These are phyloP conservation scores for Trichoderma sp. DNA, from an alignment of 2,329 filamentous ascomycete genomes.

Conservation along the genomic window DNA sequence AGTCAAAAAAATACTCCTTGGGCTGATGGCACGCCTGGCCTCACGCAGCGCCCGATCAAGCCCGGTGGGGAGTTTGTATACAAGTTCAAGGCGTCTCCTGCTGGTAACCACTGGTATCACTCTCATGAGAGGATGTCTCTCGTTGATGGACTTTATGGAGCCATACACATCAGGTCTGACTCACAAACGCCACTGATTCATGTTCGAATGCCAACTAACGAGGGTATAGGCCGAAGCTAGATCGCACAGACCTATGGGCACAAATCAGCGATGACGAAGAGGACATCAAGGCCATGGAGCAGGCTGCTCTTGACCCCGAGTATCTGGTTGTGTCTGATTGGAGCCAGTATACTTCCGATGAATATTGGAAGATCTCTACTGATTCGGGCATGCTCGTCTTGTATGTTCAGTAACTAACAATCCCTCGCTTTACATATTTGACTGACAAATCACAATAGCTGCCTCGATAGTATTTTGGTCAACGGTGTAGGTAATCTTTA, in stretches of 20 bases:
- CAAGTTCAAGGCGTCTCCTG: slow-evolving; percentile 53
- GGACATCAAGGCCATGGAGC: slow-evolving; percentile 43
- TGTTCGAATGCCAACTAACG: slow-evolving; percentile 23
- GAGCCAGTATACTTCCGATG: slow-evolving; percentile 51
- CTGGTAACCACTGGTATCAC: slow-evolving; percentile 63
- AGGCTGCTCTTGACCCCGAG: slow-evolving; percentile 46
- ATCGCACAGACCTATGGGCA: neutral
- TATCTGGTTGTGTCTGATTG: slow-evolving; percentile 57
- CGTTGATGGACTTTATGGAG: slow-evolving; percentile 59
- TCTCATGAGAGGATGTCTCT: slow-evolving; percentile 55
- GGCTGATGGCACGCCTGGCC: slow-evolving; percentile 59
- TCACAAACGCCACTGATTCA: slow-evolving; percentile 37
- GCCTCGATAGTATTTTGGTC: slow-evolving; percentile 61
- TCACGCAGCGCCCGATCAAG: slow-evolving; percentile 53
- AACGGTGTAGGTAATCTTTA: slow-evolving; percentile 59
- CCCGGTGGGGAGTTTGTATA: slow-evolving; percentile 51
- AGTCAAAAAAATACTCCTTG: slow-evolving; percentile 47
- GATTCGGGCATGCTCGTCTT: slow-evolving; percentile 44
- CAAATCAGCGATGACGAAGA: slow-evolving; percentile 40
- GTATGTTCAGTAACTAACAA: neutral
- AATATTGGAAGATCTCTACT: slow-evolving; percentile 45
- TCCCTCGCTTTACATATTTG: too few species aligned
- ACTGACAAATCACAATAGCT: slow-evolving; percentile 35
- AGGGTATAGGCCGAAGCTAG: neutral
- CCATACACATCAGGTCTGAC: slow-evolving; percentile 50